Conservation (phyloP, 2,329 filamentous ascomycete species). For the Basipetospora chlamydospora region DNA sequence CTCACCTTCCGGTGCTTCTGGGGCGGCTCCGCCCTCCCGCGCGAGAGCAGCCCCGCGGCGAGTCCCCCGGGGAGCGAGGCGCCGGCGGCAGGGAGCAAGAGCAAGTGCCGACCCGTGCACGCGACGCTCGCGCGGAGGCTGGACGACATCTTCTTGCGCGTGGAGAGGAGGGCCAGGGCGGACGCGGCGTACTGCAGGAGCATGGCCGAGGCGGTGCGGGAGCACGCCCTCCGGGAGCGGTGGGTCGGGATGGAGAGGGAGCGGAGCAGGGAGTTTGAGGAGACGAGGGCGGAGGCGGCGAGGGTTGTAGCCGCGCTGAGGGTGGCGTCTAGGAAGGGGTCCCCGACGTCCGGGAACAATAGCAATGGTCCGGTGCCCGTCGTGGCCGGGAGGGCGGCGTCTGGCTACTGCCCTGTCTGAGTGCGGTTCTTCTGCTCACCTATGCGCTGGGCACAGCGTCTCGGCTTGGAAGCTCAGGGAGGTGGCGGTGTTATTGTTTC, state of each 20-base stretch:
- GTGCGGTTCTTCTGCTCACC: too few species aligned
- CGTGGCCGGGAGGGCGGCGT: too few species aligned
- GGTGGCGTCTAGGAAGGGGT: too few species aligned
- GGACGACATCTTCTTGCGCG: conserved; percentile 30
- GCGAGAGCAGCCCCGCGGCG: conserved; percentile 8
- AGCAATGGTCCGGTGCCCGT: too few species aligned
- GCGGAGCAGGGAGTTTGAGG: conserved; percentile 34
- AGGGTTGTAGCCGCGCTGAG: too few species aligned
- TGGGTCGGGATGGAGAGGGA: conserved; percentile 30
- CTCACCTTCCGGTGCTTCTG: conserved; percentile 40
- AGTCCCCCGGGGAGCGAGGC: conserved; percentile 4
- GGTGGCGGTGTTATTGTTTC: too few species aligned
- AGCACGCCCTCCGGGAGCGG: conserved; percentile 26
- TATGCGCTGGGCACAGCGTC: too few species aligned
- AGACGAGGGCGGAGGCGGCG: conserved; percentile 29
- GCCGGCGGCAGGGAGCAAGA: conserved; percentile 3
- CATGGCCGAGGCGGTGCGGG: conserved; percentile 27
- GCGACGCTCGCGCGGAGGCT: conserved; percentile 26
- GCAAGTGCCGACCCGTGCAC: too few species aligned
- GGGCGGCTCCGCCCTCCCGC: conserved; percentile 33
- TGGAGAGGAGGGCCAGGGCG: conserved; percentile 29
- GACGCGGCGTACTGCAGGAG: conserved; percentile 23
- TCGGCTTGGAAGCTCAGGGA: too few species aligned
- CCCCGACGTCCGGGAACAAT: too few species aligned
- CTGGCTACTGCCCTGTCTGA: too few species aligned